Base-by-base conservation (phyloP, 192 early-diverging fungal genomes). In the Entomortierella lignicola region DNA sequence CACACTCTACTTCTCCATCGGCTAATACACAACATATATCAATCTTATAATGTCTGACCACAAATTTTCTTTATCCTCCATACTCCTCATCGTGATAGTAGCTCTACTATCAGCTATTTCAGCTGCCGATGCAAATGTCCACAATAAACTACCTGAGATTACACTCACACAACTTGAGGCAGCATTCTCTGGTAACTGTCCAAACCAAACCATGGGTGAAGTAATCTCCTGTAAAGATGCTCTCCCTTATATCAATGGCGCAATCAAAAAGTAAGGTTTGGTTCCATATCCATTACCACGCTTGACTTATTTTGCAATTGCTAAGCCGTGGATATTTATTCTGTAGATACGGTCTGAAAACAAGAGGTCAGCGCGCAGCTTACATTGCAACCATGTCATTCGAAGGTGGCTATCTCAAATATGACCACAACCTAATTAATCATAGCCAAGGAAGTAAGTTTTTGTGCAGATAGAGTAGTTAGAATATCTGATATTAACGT, bases 371-470 rank as follows among this genome's bases (percentile, higher is more conserved):
- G 23, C 55, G 75, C 26, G 75, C 75, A 0, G 75, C 75, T 8
- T 79, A 79, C 23, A 56, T 79, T 41, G 44, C 75, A 12, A 79
- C 39, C 21, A 79, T 79, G 75, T 55, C 63, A 27, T 79, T 56
- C 15, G 75, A 79, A 30, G 58, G 75, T 10, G 67, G 55, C 4
- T 48, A 79, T 41, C 58, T 79, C 39, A 29, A 42, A 15, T 79
- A 61, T 25, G 58, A 79, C 63, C 63, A 55, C 34, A 79, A 79
- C 26, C 29, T 79, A 0, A 57, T 79, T 29, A 47, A 6, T 15
- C 21, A 23, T 11, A 54, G 37, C 43, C 75, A 79, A 66, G 75
- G 75, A 34, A 79, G 60, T 72, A 72, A 72, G 69, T 63, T 8
- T 27, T 32, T 29, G 47, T 8, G 47, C 2, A 17, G 15, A 50